Conservation (phyloP, 2,329 filamentous ascomycete species). For the Exophiala mesophila region DNA sequence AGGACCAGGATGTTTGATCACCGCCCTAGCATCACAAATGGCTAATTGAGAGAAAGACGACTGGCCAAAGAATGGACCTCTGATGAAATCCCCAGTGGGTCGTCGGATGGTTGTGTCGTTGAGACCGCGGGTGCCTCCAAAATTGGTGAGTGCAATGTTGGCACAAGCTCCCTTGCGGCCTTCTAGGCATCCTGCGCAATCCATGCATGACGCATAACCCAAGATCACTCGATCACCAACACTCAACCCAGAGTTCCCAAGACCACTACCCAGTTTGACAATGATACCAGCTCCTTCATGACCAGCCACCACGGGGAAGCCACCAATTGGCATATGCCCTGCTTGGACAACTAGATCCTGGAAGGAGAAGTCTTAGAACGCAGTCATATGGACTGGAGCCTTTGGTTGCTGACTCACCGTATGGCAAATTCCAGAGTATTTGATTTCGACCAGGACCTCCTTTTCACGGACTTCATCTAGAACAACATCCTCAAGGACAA, state of each 20-base stretch:
- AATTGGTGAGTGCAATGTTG: slow-evolving; percentile 5
- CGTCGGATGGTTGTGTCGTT: slow-evolving; percentile 3
- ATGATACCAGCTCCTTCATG: slow-evolving; percentile 52
- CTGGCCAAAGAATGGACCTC: slow-evolving; percentile 34
- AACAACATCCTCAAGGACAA: slow-evolving; percentile 48
- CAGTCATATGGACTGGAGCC: too few relatives aligned
- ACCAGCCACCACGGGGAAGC: slow-evolving; percentile 61
- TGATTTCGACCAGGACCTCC: slow-evolving; percentile 85
- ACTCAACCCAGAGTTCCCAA: slow-evolving; percentile 27
- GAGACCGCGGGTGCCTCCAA: slow-evolving; percentile 4
- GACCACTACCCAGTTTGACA: slow-evolving; percentile 45
- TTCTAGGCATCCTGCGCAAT: slow-evolving; percentile 1
- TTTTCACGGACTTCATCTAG: slow-evolving; percentile 74
- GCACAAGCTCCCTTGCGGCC: slow-evolving; percentile 3
- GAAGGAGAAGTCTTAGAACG: too few relatives aligned
- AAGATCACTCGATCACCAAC: slow-evolving; percentile 62
- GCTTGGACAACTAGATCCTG: slow-evolving; percentile 29
- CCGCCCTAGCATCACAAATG: slow-evolving; percentile 28
- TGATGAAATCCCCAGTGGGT: slow-evolving; percentile 1
- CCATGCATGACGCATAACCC: slow-evolving; percentile 5
- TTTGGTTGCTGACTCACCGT: slow-evolving; percentile 58
- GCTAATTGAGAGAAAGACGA: slow-evolving; percentile 32
- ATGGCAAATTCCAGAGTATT: slow-evolving; percentile 84
- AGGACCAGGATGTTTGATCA: slow-evolving; percentile 24
- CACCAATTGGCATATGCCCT: slow-evolving; percentile 17